Base-by-base conservation (phyloP, 768 basidiomycete genomes). In the Exsudoporus frostii region DNA sequence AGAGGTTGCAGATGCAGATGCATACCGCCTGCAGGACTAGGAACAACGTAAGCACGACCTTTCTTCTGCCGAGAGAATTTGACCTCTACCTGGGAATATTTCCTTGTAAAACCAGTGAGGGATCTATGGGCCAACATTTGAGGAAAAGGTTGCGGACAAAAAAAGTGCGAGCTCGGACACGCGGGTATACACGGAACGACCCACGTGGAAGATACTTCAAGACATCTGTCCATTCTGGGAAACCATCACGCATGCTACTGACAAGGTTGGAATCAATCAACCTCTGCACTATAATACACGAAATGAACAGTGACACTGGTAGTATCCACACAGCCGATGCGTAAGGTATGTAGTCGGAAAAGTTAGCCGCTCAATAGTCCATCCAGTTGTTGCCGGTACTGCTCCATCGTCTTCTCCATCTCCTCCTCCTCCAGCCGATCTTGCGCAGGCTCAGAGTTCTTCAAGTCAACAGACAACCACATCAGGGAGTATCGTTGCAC, bases 311-410 rank as follows among this genome's bases (percentile, higher is more conserved):
- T 37, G 24, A 44, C 5, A 13, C 32, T 27, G 24, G 34, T 38
- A 34, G 42, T 39, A 51, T 50, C 37, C 29, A 32, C 47, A 33
- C 37, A 39, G 43, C 38, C 17, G 44, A 50, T 45, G 19, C 32
- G 4, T 30, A 57, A 50, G 61, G 60, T 60, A 64, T 66, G 48
- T 36, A 20, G 51, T 29, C 29, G 30, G 17, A 51, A 36, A 45
- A 7, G 41, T 57, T 50, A 71, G 15, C 70, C 56, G 33, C 90
- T 92, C 56, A 98, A 74, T 36, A 98, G 72, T 49, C 92, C 93
- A 51, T 92, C 86, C 57, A 98, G 78, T 67, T 97, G 89, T 61
- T 90, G 82, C 63, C 90, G 86, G 73, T 96, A 95, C 58, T 86
- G 81, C 69, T 94, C 90, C 86, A 96, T 89, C 59, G 88, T 89